Evolutionary conservation across 768 basidiomycete species (phyloP).

Genomic region (Naganishia randhawae): DNA sequence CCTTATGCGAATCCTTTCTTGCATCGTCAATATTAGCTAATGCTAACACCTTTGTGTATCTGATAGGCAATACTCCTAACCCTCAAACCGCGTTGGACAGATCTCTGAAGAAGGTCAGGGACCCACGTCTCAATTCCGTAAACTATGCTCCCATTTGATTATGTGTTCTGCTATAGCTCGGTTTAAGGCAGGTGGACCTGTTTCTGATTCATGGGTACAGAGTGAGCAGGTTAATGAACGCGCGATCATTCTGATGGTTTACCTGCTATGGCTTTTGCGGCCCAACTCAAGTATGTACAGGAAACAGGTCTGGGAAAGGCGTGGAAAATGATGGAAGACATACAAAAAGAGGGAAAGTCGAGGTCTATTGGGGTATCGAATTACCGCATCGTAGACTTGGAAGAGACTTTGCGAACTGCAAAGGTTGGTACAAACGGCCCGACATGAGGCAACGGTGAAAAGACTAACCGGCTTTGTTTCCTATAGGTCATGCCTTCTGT

Average conservation of each 20-base stretch:
- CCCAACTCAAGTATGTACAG: slow-evolving; percentile 1
- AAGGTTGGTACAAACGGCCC: slow-evolving; percentile 32
- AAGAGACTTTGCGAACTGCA: slow-evolving; percentile 42
- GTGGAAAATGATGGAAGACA: slow-evolving; percentile 64
- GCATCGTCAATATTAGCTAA: neutral
- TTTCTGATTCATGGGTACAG: slow-evolving; percentile 60
- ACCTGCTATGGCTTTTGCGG: neutral
- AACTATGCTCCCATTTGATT: neutral
- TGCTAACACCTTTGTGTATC: too few species aligned
- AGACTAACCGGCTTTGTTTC: neutral
- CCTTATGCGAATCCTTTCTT: neutral
- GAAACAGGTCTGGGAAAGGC: slow-evolving; percentile 53
- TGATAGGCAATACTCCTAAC: neutral
- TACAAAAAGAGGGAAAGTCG: slow-evolving; percentile 53
- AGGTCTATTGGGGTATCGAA: slow-evolving; percentile 53
- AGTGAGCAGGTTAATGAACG: slow-evolving; percentile 21
- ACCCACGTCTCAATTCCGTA: too few species aligned
- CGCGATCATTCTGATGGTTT: neutral
- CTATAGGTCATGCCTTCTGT: neutral
- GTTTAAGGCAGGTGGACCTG: slow-evolving; percentile 55
- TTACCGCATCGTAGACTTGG: slow-evolving; percentile 49
- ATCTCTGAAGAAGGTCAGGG: neutral
- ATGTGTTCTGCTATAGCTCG: neutral
- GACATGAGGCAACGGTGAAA: neutral
- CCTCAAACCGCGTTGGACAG: neutral